Evolutionary conservation across 1,284 basidiomycete species (phyloP), one percentile per base, ranked within the genome.

Genomic region (Cutaneotrichosporon cavernicola): DNA sequence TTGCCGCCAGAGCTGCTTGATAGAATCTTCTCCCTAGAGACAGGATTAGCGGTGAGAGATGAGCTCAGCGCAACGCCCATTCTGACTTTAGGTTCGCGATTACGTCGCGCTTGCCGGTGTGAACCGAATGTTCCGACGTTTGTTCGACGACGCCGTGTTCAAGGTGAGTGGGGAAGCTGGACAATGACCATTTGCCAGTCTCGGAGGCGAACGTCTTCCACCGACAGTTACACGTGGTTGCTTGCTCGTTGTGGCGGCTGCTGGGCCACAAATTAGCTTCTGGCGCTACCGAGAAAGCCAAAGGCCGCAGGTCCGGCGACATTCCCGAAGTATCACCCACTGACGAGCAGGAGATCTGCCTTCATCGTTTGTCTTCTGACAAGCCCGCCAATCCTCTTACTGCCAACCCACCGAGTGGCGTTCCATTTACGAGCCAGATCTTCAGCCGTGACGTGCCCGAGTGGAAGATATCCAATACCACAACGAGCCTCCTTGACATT

Each of bases 91-190:
- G 73, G 32, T 69, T 5, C 63, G 69, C 10, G 73, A 75, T 31
- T 74, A 71, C 60, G 40, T 75, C 14, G 66, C 73, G n/a, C 63
- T 75, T 10, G 71, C 73, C 3, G 72, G 72, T 5, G 67, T 67
- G 6, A 71, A 66, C 21, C 63, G 50, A 40, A 67, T 62, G 52
- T 73, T 75, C 59, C 64, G 56, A 14, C 22, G 51, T 3, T 32
- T 46, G n/a, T 18, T 50, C 8, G 40, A 55, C 32, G 40, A 61
- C 10, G 16, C 26, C 2, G 56, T 58, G 10, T 62, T 62, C 46
- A 46, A 50, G 30, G 55, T 40, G 16, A 4, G 53, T 61, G 11
- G 21, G n/a, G 18, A 18, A 46, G 18, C 43, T 46, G 43, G 18
- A 7, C 8, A 16, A n/a, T 40, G 5, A 46, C 43, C 18, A 18